A percentile compares a stretch with the other conserved stretches of the same genome.
Evolutionary conservation across 768 basidiomycete genomes (phyloP).

Genomic region (Paxillus involutus): DNA sequence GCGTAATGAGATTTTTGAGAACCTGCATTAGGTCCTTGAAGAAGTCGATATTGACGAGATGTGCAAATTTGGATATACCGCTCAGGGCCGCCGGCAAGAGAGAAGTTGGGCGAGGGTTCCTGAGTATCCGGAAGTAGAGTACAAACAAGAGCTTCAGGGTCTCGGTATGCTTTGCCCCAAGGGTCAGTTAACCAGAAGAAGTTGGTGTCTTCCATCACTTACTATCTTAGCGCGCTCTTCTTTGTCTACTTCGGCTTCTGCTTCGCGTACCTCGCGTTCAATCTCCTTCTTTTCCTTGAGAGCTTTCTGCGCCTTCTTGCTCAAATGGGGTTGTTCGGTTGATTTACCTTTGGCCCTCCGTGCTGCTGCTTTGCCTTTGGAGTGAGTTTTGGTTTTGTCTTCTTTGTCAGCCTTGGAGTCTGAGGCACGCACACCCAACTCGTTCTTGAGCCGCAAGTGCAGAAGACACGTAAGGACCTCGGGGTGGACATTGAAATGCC

Average conservation of each 20-base stretch:
- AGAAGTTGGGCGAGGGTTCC: slow-evolving; percentile 74
- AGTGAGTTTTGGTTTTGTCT: slow-evolving; percentile 38
- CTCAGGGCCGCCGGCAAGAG: slow-evolving; percentile 85
- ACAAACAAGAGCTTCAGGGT: slow-evolving; percentile 97
- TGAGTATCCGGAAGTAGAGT: slow-evolving; percentile 94
- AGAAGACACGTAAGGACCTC: slow-evolving; percentile 84
- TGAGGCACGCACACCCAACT: slow-evolving; percentile 79
- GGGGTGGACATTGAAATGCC: slow-evolving; percentile 86
- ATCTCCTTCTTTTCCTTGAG: slow-evolving; percentile 89
- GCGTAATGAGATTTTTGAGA: slow-evolving; percentile 72
- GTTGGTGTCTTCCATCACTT: slow-evolving; percentile 33
- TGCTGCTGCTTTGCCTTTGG: slow-evolving; percentile 40
- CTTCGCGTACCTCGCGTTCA: slow-evolving; percentile 89
- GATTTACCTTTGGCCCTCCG: slow-evolving; percentile 56
- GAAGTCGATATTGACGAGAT: slow-evolving; percentile 97
- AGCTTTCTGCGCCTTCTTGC: slow-evolving; percentile 87
- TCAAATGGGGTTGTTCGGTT: slow-evolving; percentile 70
- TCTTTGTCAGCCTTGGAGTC: slow-evolving; percentile 62
- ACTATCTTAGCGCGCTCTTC: slow-evolving; percentile 86
- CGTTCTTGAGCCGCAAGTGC: slow-evolving; percentile 82
- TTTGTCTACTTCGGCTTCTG: slow-evolving; percentile 89
- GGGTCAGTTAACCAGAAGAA: slow-evolving; percentile 15
- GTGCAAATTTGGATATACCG: slow-evolving; percentile 91
- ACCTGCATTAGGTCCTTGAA: slow-evolving; percentile 93
- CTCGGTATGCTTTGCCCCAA: slow-evolving; percentile 81